Conservation (phyloP, 2,329 filamentous ascomycete species). For the Fusarium scirpi region DNA sequence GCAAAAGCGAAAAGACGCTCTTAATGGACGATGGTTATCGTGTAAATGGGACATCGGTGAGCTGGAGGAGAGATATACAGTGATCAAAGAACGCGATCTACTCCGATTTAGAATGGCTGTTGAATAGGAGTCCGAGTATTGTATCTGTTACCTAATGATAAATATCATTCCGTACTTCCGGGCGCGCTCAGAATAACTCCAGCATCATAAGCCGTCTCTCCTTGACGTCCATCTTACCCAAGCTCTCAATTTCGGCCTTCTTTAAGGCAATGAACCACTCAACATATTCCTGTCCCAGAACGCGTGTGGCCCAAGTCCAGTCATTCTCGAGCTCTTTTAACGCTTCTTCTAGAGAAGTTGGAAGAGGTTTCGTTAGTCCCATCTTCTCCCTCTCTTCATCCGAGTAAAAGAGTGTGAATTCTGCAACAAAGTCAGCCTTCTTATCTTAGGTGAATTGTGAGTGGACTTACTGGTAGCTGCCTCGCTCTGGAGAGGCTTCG, state of each 20-base stretch:
- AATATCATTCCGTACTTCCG: too few species aligned
- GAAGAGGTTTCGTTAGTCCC: background rate
- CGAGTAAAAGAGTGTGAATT: slow-evolving; percentile 5
- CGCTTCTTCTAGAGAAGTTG: background rate
- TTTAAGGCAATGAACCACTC: slow-evolving; percentile 20
- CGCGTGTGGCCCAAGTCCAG: background rate
- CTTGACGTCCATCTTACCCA: background rate
- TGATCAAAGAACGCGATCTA: background rate
- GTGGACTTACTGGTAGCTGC: background rate
- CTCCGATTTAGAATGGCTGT: slow-evolving; percentile 5
- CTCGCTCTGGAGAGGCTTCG: background rate
- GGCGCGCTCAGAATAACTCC: background rate
- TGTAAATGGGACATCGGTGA: slow-evolving; percentile 14
- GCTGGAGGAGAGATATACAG: background rate
- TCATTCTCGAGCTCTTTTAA: slow-evolving; percentile 7
- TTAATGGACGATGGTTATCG: slow-evolving; percentile 14
- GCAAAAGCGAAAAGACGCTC: background rate
- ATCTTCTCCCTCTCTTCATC: slow-evolving; percentile 1
- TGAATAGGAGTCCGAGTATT: too few species aligned
- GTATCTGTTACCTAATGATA: too few species aligned
- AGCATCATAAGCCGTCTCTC: slow-evolving; percentile 2
- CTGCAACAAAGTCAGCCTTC: background rate
- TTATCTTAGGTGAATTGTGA: rapidly evolving
- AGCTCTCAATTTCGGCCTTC: background rate
- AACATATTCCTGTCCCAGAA: background rate